These are phyloP conservation scores for Tuber borchii DNA, from an alignment of 495 filamentous ascomycete genomes.

Conservation along the genomic window DNA sequence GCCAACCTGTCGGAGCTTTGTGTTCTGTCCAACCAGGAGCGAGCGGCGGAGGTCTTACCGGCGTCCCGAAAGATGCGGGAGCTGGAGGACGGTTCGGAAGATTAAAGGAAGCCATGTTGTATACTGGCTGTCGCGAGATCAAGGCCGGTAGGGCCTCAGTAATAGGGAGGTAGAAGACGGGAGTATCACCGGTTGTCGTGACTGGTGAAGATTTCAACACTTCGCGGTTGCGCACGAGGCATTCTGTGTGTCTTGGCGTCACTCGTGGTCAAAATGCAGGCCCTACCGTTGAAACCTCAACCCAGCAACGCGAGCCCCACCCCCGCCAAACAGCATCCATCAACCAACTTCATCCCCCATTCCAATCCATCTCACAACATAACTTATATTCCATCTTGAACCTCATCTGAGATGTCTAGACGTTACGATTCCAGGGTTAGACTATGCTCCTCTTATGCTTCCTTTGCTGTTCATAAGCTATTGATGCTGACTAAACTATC, in stretches of 20 bases:
- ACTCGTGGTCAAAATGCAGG: background rate
- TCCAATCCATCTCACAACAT: background rate
- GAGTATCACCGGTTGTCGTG: background rate
- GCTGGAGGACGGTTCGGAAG: slow-evolving; percentile 26
- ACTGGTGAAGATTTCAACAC: background rate
- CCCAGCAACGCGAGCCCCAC: slow-evolving; percentile 21
- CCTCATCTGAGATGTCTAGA: slow-evolving; percentile 68
- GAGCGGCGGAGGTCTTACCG: slow-evolving; percentile 48
- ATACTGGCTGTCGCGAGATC: background rate
- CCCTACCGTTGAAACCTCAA: slow-evolving; percentile 16
- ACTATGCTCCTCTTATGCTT: slow-evolving; percentile 18
- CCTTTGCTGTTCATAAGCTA: slow-evolving; percentile 42
- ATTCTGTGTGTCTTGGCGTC: background rate
- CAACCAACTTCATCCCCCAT: slow-evolving; percentile 11
- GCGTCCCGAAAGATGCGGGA: slow-evolving; percentile 12
- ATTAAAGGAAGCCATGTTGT: slow-evolving; percentile 25
- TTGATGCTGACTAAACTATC: slow-evolving; percentile 44
- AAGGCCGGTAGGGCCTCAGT: background rate
- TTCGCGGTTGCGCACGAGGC: background rate
- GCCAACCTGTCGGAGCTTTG: slow-evolving; percentile 71
- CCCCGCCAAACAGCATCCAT: slow-evolving; percentile 14
- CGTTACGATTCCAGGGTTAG: slow-evolving; percentile 95
- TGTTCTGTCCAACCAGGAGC: slow-evolving; percentile 86
- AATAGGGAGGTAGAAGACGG: background rate
- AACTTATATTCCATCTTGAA: slow-evolving; percentile 7